Conservation (phyloP, 73 alveolate genomes). For the Blepharisma japonicum region DNA sequence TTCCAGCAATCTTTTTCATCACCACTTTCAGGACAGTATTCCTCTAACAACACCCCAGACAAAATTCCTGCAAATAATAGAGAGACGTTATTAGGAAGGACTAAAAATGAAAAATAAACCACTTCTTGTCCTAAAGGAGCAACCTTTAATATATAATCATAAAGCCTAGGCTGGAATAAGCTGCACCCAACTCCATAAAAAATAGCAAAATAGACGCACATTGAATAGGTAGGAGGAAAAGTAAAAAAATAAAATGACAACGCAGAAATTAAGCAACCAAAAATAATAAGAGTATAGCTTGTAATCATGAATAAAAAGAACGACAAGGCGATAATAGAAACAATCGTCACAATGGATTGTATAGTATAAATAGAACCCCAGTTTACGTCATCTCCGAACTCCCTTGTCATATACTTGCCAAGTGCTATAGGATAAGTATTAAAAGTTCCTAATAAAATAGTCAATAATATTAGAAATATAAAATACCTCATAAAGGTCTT, state of each 20-base stretch:
- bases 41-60: slow-evolving; percentile 1
- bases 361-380: too few relatives aligned
- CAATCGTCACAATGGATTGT: too few relatives aligned
- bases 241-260: background rate
- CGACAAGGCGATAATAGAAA: too few relatives aligned
- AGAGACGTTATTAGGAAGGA: background rate
- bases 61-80: slow-evolving; percentile 3
- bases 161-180: background rate
- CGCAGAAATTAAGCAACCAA: background rate
- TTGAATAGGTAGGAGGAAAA: background rate
- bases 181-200: background rate
- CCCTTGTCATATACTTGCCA: too few relatives aligned
- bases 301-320: too few relatives aligned
- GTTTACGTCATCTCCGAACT: too few relatives aligned
- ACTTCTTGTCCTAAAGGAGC: slow-evolving; percentile 22
- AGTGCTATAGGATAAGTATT: too few relatives aligned
- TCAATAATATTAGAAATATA: too few relatives aligned
- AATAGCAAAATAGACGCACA: background rate
- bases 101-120: background rate
- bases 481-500: too few relatives aligned
- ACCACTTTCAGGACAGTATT: background rate
- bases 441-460: too few relatives aligned
- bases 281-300: background rate
- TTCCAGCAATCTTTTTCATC: background rate
- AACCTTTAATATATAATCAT: slow-evolving; percentile 15